Evolutionary conservation across 345 rosid species (phyloP), one percentile per base, ranked within the genome.

Genomic region (Bretschneidera sinensis): DNA sequence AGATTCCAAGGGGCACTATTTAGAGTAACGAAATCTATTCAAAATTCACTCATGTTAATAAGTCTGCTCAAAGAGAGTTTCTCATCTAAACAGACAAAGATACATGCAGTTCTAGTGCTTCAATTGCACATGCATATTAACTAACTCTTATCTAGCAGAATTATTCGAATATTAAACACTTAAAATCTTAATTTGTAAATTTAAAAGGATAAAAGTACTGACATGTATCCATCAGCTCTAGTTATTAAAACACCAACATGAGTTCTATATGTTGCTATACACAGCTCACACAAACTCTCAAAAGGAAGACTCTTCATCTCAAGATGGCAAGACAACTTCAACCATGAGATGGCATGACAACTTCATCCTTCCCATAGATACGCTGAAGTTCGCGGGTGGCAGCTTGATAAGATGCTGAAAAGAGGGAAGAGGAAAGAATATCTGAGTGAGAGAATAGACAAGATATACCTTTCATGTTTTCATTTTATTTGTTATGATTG

Each of bases 311-410:
- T 60, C 74, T 62, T 54, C 61, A 61, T 61, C 75, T 74, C 76
- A 80, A 70, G 76, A 74, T 63, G 72, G 66, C 43, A 54, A 9
- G 16, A 2, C 16, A 39, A 1, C 45, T 13, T 39, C 45, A 39
- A 28, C 33, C n/a, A n/a, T n/a, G n/a, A n/a, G n/a, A n/a, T 57
- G 70, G 64, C 51, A 62, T 18, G 2, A 7, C 43, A 17, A 69
- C 62, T 22, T 69, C 81, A 54, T 81, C 85, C 71, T 73, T 84
- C 33, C 86, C 90, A 56, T 79, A 77, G 65, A 84, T 84, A 24
- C 85, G 83, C 72, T 79, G 81, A 59, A 84, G 83, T 64, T 81
- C 86, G 28, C 83, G 81, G 34, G 83, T 70, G 54, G 90, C 90
- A 35, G 83, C 86, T 79, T 81, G 83, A 54, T 73, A 81, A 48